These are phyloP conservation scores for Teratosphaeria pseudoeucalypti DNA, from an alignment of 2,329 filamentous ascomycete species.

Conservation along the genomic window DNA sequence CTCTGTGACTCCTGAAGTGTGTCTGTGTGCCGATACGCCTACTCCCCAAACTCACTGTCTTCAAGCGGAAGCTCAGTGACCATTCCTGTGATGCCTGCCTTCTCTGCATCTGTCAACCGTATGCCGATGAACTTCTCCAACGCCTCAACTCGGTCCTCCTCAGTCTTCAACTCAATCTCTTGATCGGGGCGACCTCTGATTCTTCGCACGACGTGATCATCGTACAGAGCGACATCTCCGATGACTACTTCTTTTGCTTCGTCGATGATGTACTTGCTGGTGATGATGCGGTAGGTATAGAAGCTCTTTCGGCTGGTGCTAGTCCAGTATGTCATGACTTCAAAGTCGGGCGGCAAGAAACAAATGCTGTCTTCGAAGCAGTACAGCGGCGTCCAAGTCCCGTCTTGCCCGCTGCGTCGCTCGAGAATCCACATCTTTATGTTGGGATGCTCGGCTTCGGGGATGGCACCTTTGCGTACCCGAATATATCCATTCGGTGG, in stretches of 20 bases:
- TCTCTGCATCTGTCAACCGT: slow-evolving; percentile 27
- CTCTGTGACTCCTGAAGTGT: too few relatives aligned
- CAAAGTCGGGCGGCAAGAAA: slow-evolving; percentile 51
- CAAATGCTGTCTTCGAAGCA: slow-evolving; percentile 52
- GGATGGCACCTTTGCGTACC: slow-evolving; percentile 10
- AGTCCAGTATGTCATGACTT: slow-evolving; percentile 48
- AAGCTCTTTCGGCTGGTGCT: slow-evolving; percentile 40
- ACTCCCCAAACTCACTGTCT: background rate
- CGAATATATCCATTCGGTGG: slow-evolving; percentile 6
- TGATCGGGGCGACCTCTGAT: slow-evolving; percentile 32
- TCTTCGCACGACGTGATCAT: slow-evolving; percentile 35
- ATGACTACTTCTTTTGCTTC: slow-evolving; percentile 25
- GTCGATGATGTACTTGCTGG: slow-evolving; percentile 43
- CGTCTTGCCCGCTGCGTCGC: slow-evolving; percentile 22
- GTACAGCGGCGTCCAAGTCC: slow-evolving; percentile 51
- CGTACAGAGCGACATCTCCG: slow-evolving; percentile 31
- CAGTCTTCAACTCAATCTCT: slow-evolving; percentile 29
- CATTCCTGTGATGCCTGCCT: slow-evolving; percentile 26
- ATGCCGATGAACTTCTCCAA: slow-evolving; percentile 37
- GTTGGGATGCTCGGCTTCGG: slow-evolving; percentile 11
- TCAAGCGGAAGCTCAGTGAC: slow-evolving; percentile 2
- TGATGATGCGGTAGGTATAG: slow-evolving; percentile 45
- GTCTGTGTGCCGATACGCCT: background rate
- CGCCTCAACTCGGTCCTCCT: slow-evolving; percentile 33
- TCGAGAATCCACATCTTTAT: slow-evolving; percentile 36